Evolutionary conservation across 352 stramenopile genomes (phyloP), one percentile per base, ranked within the genome.

Genomic region (Phytophthora brassicae): DNA sequence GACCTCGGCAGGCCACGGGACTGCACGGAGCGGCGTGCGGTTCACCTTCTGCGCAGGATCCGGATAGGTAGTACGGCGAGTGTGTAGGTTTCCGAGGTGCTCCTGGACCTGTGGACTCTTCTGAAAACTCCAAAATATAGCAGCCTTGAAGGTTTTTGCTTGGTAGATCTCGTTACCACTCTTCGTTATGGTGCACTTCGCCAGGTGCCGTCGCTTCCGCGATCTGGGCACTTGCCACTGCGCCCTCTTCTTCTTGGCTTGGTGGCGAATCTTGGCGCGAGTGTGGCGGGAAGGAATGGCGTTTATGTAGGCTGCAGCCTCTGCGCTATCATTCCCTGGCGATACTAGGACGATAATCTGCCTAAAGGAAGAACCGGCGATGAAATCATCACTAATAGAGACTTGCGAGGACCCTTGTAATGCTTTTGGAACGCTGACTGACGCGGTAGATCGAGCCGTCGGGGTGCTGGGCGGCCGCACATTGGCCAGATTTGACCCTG

Each of bases 101-200:
- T 43, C 0, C 12, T 51, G 20, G 8, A 59, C 51, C 16, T 59
- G n/a, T 41, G 17, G 51, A 13, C 17, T 52, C 7, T 38, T 60
- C 42, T 38, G 20, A 4, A 52, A n/a, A 13, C 2, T 16, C 43
- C 28, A 20, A 23, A 49, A 49, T 9, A 20, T 49, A 7, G 35
- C 22, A n/a, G 43, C 12, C 23, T 38, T 52, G 28, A 60, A 52
- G 5, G 41, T 45, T 13, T 52, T 60, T 0, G 41, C 29, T 20
- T 60, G 52, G 11, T 60, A 60, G 41, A 60, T 60, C 17, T 7
- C 41, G 8, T 11, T 45, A 13, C 52, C 41, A 20, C 52, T 45
- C 12, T 23, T 44, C 2, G 28, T 52, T 24, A 60, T 52, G 5
- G 28, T 36, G 20, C 41, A 60, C 19, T 51, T 60, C 11, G 52